phyloP scores from a whole-genome alignment of 2,329 filamentous ascomycete species.

The Eutypella sp. region DNA sequence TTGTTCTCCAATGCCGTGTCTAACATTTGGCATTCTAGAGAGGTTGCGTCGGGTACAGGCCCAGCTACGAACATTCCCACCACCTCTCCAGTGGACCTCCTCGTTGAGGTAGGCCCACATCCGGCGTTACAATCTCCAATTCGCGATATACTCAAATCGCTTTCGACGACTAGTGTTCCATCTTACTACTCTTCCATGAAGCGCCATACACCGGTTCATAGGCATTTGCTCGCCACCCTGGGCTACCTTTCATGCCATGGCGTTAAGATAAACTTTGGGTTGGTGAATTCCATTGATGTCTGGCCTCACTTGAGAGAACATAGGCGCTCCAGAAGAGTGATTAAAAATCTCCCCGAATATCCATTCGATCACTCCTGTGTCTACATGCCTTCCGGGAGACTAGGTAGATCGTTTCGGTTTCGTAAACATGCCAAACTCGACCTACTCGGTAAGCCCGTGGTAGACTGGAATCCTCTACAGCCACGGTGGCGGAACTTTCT shows the following conservation, averaged over 20 bases:
- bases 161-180: background rate
- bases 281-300: background rate
- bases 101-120: background rate
- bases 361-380: conserved; percentile 5
- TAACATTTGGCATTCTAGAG: too few species aligned
- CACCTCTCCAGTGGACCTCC: background rate
- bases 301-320: background rate
- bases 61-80: background rate
- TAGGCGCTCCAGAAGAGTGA: background rate
- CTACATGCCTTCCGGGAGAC: conserved; percentile 4
- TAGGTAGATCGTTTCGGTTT: background rate
- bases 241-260: background rate
- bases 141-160: background rate
- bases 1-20: background rate
- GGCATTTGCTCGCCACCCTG: background rate
- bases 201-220: too few species aligned
- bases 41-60: too few species aligned
- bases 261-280: background rate
- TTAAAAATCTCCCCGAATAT: conserved; percentile 2
- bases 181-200: background rate
- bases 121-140: background rate
- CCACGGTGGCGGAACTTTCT: conserved; percentile 5
- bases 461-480: conserved; percentile 10
- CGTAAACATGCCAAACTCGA: background rate
- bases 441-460: conserved; percentile 3